phyloP scores from a whole-genome alignment of 495 filamentous ascomycete genomes.

The Trichocladium uniseriatum region DNA sequence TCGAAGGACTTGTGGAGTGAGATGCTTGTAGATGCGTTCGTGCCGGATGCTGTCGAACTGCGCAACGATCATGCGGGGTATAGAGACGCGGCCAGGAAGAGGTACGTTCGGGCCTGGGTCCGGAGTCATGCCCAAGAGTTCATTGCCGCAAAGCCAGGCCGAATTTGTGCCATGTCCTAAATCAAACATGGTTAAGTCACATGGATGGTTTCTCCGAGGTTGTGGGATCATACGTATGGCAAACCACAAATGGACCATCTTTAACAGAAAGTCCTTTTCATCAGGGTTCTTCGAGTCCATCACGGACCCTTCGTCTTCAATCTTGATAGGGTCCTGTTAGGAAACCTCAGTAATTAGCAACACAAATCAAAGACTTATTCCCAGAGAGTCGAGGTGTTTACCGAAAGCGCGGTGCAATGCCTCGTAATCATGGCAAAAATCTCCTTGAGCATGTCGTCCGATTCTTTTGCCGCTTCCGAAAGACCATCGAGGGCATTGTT shows the following conservation, averaged over 20 bases:
- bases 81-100: conserved; percentile 16
- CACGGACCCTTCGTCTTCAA: no score
- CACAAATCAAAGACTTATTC: background rate
- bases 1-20: conserved; percentile 19
- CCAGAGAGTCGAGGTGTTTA: conserved; percentile 1
- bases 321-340: background rate
- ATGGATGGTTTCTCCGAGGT: no score
- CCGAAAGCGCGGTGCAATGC: conserved; percentile 11
- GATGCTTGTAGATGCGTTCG: conserved; percentile 18
- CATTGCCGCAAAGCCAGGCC: conserved; percentile 27
- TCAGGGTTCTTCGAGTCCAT: background rate
- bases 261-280: conserved; percentile 20
- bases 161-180: conserved; percentile 28
- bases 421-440: conserved; percentile 18
- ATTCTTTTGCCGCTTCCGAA: conserved; percentile 6
- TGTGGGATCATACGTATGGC: conserved; percentile 36
- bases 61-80: conserved; percentile 40
- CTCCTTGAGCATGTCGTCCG: conserved; percentile 10
- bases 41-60: conserved; percentile 40
- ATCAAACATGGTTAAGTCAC: background rate
- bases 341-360: no score
- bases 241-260: conserved; percentile 34
- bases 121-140: conserved; percentile 26
- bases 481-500: conserved; percentile 18
- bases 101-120: conserved; percentile 13